Conservation (phyloP, 129 eudicot genomes). For the Lonicera japonica region DNA sequence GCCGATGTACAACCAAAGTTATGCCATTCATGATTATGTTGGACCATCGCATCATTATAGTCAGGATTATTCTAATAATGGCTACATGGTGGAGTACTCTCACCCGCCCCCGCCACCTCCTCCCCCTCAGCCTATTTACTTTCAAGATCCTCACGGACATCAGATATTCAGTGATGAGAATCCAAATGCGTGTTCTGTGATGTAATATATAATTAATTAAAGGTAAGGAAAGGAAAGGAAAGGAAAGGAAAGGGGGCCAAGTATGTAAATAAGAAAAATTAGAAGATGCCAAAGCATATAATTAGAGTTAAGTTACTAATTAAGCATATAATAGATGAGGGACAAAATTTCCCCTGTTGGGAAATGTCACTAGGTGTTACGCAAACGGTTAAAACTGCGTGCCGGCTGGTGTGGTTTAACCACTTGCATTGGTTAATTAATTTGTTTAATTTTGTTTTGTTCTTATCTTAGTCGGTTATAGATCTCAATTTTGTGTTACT, state of each 20-base stretch:
- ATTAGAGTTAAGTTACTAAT: no score
- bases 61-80: conserved; percentile 31
- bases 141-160: conserved; percentile 22
- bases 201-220: no score
- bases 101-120: conserved; percentile 21
- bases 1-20: conserved; percentile 33
- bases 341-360: background rate
- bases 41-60: conserved; percentile 17
- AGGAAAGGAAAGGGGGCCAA: background rate
- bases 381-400: background rate
- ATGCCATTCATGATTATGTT: conserved; percentile 48
- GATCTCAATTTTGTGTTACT: no score
- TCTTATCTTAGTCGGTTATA: no score
- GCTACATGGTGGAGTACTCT: conserved; percentile 21
- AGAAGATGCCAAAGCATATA: no score
- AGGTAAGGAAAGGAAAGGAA: no score
- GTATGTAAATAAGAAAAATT: background rate
- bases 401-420: background rate
- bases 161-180: conserved; percentile 56
- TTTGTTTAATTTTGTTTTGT: background rate
- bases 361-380: background rate
- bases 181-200: conserved; percentile 60
- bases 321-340: background rate
- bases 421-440: no score
- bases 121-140: conserved; percentile 22